A percentile compares a stretch with the other conserved stretches of the same genome.
These are phyloP conservation scores for Fusarium brevicatenulatum DNA, from an alignment of 2,329 filamentous ascomycete species.

Conservation along the genomic window DNA sequence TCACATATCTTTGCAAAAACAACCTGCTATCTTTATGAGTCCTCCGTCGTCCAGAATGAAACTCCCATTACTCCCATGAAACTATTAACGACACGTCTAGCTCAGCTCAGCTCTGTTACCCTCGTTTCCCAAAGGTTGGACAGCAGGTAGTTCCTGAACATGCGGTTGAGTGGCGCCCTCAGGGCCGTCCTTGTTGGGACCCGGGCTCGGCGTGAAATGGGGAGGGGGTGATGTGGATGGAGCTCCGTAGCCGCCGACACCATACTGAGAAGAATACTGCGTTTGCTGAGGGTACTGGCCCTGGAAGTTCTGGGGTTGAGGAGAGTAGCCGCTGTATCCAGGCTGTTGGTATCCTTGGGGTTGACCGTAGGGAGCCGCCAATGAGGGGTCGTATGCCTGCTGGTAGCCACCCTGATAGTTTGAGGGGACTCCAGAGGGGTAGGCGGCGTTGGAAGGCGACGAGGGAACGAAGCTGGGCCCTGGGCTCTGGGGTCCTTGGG, in stretches of 20 bases:
- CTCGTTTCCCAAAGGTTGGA: slow-evolving; percentile 46
- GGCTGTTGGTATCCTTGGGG: slow-evolving; percentile 37
- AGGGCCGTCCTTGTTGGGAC: slow-evolving; percentile 34
- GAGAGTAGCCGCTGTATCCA: slow-evolving; percentile 37
- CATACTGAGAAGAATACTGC: slow-evolving; percentile 40
- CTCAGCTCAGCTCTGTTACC: slow-evolving; percentile 49
- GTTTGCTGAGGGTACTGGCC: slow-evolving; percentile 38
- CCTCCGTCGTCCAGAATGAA: neutral
- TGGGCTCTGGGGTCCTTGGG: slow-evolving; percentile 37
- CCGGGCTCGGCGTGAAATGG: slow-evolving; percentile 47
- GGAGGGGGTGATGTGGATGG: slow-evolving; percentile 44
- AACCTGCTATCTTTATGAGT: neutral
- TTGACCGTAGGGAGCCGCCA: slow-evolving; percentile 37
- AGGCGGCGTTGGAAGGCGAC: slow-evolving; percentile 38
- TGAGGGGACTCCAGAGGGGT: slow-evolving; percentile 45
- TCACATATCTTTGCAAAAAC: slow-evolving; percentile 20
- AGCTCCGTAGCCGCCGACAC: slow-evolving; percentile 33
- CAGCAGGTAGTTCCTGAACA: slow-evolving; percentile 44
- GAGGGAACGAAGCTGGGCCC: slow-evolving; percentile 31
- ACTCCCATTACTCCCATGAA: slow-evolving; percentile 9
- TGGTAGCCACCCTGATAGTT: slow-evolving; percentile 38
- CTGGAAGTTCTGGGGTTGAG: slow-evolving; percentile 33
- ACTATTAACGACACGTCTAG: slow-evolving; percentile 13
- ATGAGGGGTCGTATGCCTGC: slow-evolving; percentile 42
- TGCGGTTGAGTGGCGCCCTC: slow-evolving; percentile 23